These are phyloP conservation scores for Exophiala sideris DNA, from an alignment of 2,329 filamentous ascomycete genomes.

Conservation along the genomic window DNA sequence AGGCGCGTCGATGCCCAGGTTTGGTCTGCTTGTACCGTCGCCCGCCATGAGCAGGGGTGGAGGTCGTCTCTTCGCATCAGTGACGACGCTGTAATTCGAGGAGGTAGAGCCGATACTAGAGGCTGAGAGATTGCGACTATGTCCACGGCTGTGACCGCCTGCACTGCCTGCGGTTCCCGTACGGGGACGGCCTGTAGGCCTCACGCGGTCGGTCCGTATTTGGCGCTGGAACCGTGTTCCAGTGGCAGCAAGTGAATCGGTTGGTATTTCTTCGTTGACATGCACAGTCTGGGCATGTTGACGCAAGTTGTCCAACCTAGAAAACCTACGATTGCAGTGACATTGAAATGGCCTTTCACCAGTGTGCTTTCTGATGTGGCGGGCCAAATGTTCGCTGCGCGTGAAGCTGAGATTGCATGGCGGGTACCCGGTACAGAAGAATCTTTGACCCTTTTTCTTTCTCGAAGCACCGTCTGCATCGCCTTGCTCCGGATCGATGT, in stretches of 20 bases:
- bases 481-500: slow-evolving; percentile 61
- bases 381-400: slow-evolving; percentile 87
- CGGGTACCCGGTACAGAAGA: slow-evolving; percentile 93
- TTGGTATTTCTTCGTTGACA: slow-evolving; percentile 93
- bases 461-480: slow-evolving; percentile 69
- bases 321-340: slow-evolving; percentile 90
- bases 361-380: slow-evolving; percentile 96
- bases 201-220: slow-evolving; percentile 79
- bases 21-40: slow-evolving; percentile 59
- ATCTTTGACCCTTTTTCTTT: slow-evolving; percentile 95
- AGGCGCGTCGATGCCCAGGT: slow-evolving; percentile 66
- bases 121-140: slow-evolving; percentile 79
- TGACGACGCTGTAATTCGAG: slow-evolving; percentile 62
- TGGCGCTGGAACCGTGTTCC: slow-evolving; percentile 90
- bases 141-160: slow-evolving; percentile 68
- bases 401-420: slow-evolving; percentile 95
- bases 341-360: slow-evolving; percentile 96
- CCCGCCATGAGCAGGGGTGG: slow-evolving; percentile 83
- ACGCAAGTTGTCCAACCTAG: slow-evolving; percentile 86
- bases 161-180: slow-evolving; percentile 74
- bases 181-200: slow-evolving; percentile 70
- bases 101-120: slow-evolving; percentile 78
- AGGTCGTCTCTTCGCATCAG: slow-evolving; percentile 65
- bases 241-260: slow-evolving; percentile 86
- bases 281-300: slow-evolving; percentile 98